Evolutionary conservation across 345 rosid species (phyloP).

Genomic region (Populus alba): DNA sequence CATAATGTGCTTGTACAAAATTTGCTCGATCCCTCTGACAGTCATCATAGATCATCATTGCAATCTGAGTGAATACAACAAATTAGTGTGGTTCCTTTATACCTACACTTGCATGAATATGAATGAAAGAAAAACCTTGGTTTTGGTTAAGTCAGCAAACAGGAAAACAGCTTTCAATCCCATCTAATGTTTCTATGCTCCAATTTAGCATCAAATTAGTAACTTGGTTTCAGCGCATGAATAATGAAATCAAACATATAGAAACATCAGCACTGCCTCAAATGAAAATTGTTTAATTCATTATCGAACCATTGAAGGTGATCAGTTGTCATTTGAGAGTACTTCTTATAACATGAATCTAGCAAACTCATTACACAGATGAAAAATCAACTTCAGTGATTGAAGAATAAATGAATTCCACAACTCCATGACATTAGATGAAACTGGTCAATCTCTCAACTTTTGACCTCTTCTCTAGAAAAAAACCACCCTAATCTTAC

Average conservation of each 20-base stretch:
- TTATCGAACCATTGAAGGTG: not conserved
- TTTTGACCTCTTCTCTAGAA: conserved; percentile 16
- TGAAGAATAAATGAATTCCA: not conserved
- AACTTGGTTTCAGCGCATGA: not conserved
- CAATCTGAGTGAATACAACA: conserved; percentile 79
- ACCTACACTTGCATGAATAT: conserved; percentile 20
- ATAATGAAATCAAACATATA: not conserved
- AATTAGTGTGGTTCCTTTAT: conserved; percentile 41
- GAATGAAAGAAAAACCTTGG: conserved; percentile 10
- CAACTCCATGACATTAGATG: not conserved
- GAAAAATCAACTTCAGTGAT: not conserved
- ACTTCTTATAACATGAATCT: not conserved
- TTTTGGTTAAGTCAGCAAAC: conserved; percentile 11
- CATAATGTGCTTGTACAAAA: conserved; percentile 54
- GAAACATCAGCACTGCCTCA: not conserved
- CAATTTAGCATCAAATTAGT: not conserved
- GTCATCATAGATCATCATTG: conserved; percentile 97
- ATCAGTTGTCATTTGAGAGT: not conserved
- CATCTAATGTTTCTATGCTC: not conserved
- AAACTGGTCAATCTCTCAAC: conserved; percentile 8
- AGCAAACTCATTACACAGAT: not conserved
- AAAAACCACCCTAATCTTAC: conserved; percentile 11
- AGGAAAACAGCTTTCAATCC: not conserved
- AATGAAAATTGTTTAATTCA: not conserved
- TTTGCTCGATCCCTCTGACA: conserved; percentile 48